These are phyloP conservation scores for Trichoderma koningiopsis DNA, from an alignment of 2,329 filamentous ascomycete species.

Conservation along the genomic window DNA sequence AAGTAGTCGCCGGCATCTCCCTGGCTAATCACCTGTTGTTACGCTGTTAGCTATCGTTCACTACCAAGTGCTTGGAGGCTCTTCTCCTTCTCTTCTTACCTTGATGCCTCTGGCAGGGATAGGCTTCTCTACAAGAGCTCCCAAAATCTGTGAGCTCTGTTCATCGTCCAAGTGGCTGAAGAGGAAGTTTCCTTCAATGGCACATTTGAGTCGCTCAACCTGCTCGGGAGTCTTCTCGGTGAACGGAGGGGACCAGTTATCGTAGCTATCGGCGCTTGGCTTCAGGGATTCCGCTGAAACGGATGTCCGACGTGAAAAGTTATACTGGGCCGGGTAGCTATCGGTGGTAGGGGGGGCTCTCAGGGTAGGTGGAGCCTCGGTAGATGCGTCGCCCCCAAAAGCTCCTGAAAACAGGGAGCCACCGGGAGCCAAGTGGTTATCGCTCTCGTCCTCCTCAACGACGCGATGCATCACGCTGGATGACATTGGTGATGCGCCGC, in stretches of 20 bases:
- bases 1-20: conserved; percentile 97
- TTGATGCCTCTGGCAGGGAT: conserved; percentile 87
- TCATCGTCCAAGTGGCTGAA: conserved; percentile 96
- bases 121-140: conserved; percentile 89
- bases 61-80: background rate
- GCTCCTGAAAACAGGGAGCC: conserved; percentile 52
- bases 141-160: conserved; percentile 82
- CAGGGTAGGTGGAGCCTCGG: conserved; percentile 50
- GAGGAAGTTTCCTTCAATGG: conserved; percentile 88
- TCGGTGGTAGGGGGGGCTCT: conserved; percentile 59
- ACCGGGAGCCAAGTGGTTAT: conserved; percentile 62
- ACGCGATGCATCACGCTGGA: conserved; percentile 53
- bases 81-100: conserved; percentile 42
- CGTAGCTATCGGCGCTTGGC: conserved; percentile 77
- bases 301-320: conserved; percentile 88
- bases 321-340: conserved; percentile 88
- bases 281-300: conserved; percentile 97
- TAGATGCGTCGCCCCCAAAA: conserved; percentile 56
- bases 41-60: conserved; percentile 31
- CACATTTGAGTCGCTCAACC: conserved; percentile 72
- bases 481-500: conserved; percentile 46
- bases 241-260: conserved; percentile 86
- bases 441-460: conserved; percentile 80
- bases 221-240: conserved; percentile 85
- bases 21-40: conserved; percentile 80